phyloP scores from a whole-genome alignment of 1,284 basidiomycete genomes.

The Ustilago crameri region DNA sequence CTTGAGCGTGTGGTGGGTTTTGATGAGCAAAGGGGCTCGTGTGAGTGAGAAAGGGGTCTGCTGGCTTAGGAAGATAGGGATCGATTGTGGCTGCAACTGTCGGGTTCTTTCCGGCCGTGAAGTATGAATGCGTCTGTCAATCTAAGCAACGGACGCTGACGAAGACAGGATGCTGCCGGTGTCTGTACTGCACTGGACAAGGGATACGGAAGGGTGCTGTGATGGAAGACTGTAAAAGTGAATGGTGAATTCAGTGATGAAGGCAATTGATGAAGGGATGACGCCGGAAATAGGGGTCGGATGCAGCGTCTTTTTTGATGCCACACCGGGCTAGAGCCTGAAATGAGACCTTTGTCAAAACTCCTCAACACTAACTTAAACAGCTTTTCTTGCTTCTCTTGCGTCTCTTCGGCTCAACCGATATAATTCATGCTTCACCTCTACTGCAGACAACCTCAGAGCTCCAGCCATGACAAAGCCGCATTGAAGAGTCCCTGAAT shows the following conservation, averaged over 20 bases:
- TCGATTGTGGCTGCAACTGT: too few species aligned
- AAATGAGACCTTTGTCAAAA: background rate
- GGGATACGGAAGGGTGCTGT: too few species aligned
- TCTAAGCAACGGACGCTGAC: too few species aligned
- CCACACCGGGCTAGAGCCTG: background rate
- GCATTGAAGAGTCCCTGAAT: too few species aligned
- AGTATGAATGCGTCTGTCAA: background rate
- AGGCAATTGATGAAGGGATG: background rate
- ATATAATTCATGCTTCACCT: background rate
- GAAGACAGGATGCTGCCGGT: too few species aligned
- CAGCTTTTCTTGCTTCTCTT: too few species aligned
- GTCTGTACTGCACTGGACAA: too few species aligned
- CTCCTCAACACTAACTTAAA: too few species aligned
- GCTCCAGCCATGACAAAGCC: background rate
- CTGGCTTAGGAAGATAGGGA: background rate
- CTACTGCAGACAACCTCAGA: background rate
- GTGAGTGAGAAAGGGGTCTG: conserved; percentile 11
- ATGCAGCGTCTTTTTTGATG: conserved; percentile 15
- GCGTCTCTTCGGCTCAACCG: background rate
- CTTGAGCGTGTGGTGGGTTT: background rate
- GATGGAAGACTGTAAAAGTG: too few species aligned
- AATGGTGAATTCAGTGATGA: too few species aligned
- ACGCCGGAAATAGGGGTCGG: conserved; percentile 27
- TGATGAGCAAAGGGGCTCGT: conserved; percentile 4
- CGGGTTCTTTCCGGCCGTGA: too few species aligned